phyloP scores from a whole-genome alignment of 306 rosid species.

The Malus fusca region DNA sequence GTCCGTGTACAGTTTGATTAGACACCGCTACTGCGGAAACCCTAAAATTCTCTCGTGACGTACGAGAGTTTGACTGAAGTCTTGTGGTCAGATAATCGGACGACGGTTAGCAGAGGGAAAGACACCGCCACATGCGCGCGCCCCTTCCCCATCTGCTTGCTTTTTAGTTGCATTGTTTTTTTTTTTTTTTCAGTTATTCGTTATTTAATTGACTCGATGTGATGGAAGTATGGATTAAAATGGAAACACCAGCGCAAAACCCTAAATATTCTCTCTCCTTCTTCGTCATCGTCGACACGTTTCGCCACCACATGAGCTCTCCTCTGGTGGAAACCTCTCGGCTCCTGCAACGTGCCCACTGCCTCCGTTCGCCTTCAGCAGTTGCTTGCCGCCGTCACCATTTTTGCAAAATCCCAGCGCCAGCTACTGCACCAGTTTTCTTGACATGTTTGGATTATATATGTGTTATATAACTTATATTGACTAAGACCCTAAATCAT shows the following conservation, averaged over 20 bases:
- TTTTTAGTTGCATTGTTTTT: not conserved
- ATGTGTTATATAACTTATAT: not conserved
- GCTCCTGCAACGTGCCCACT: constrained; percentile 20
- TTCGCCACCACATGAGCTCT: constrained; percentile 15
- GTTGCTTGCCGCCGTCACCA: not conserved
- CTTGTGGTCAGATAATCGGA: not conserved
- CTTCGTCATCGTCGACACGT: constrained; percentile 28
- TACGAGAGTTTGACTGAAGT: not conserved
- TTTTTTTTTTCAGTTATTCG: not conserved
- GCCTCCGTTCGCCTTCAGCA: not conserved
- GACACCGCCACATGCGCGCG: constrained; percentile 10
- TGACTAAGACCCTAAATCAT: too few relatives aligned
- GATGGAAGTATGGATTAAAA: not conserved
- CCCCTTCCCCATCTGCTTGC: not conserved
- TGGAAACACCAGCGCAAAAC: not conserved
- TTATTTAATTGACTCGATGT: not conserved
- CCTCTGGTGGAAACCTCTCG: not conserved
- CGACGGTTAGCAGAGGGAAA: not conserved
- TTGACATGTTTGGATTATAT: not conserved
- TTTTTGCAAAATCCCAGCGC: not conserved
- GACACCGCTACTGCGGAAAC: not conserved
- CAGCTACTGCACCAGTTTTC: not conserved
- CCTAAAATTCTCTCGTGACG: not conserved
- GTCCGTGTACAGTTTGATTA: too few relatives aligned
- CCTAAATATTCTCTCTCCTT: constrained; percentile 14